Evolutionary conservation across 2,329 filamentous ascomycete genomes (phyloP), one percentile per base, ranked within the genome.

Genomic region (Incumbomyces delicatus): DNA sequence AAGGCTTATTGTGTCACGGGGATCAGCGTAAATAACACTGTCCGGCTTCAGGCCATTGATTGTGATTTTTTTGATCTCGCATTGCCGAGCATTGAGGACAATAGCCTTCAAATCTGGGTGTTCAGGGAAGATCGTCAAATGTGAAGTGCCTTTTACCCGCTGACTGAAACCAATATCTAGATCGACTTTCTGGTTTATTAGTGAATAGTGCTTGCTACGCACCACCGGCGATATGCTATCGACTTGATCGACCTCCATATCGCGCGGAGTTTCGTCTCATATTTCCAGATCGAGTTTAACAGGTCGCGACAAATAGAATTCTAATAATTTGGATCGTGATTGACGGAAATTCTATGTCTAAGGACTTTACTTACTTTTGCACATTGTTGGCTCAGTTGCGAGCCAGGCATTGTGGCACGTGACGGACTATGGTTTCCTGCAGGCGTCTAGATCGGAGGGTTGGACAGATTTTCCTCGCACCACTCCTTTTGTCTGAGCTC

Each of bases 111-210:
- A 65, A 29, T 78, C 71, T 50, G 70, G 70, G 49, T 70, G 67
- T 48, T 75, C 71, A 16, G 80, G 80, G 55, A 84, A 81, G 45
- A 96, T 79, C 27, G 82, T 84, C 56, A 98, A 84, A 56, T 89
- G 83, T 7, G 85, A 87, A 53, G 78, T 83, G 42, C 92, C 92
- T 51, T 77, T 81, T 59, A 96, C 69, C 65, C 81, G 83, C 45
- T 77, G 78, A 53, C 77, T 75, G 63, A 98, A 94, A 67, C 94
- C 85, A 61, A 98, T 74, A 58, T 96, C 89, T 50, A 98, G 73
- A 58, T 88, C 83, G 41, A 98, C 82, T 63, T 86, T 85, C 67
- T 96, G 90, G 66, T 88, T 83, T 46, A 87, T 75, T 48, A 96
- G 71, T 69, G 50, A 63, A 30, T 45, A 45, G 16, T 37, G 42